Base-by-base conservation (phyloP, 1,139 yeast species). In the Trichomonascaceae sp. region DNA sequence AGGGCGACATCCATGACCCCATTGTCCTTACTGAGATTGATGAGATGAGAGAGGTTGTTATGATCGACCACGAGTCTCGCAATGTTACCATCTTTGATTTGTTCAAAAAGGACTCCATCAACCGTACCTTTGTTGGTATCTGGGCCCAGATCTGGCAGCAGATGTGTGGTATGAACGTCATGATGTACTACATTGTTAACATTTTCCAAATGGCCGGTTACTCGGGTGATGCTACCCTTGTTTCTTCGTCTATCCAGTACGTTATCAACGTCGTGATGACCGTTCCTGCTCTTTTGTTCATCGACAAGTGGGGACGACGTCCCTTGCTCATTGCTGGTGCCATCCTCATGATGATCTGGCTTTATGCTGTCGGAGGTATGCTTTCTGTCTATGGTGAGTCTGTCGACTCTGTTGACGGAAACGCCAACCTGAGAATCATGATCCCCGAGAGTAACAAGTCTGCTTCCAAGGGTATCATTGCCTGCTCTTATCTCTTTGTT, bases 61-160 rank as follows among this genome's bases (percentile, higher is more conserved):
- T 50, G 17, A 38, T 51, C 16, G 54, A 50, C 25, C 44, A 45
- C 14, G 44, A 41, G 31, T 30, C 47, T 34, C 39, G 38, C 27
- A 26, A 30, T 27, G 45, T 56, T 36, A 42, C 57, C 5, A 64
- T 67, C 46, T 52, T 57, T 31, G 69, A 70, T 36, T 59, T 71
- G 42, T 69, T 71, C 60, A 54, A 51, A 34, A 62, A 59, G 51
- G 58, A 66, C 43, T 69, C 69, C 42, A 44, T 65, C 39, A 57
- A 54, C 41, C 65, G 78, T 57, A 71, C 76, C 39, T 41, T 48
- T 40, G 65, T 67, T 35, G 80, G 75, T 40, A 47, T 72, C 26
- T 67, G 60, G 40, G 73, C 77, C 35, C 82, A 75, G 58, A 65
- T 74, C 47, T 76, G 78, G 76, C 81, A 75, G 57, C 82, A 76